Percentiles rank a stretch among this genome's conserved stretches.
Conservation (phyloP, 768 basidiomycete genomes). For the Rhodotorula paludigena region DNA sequence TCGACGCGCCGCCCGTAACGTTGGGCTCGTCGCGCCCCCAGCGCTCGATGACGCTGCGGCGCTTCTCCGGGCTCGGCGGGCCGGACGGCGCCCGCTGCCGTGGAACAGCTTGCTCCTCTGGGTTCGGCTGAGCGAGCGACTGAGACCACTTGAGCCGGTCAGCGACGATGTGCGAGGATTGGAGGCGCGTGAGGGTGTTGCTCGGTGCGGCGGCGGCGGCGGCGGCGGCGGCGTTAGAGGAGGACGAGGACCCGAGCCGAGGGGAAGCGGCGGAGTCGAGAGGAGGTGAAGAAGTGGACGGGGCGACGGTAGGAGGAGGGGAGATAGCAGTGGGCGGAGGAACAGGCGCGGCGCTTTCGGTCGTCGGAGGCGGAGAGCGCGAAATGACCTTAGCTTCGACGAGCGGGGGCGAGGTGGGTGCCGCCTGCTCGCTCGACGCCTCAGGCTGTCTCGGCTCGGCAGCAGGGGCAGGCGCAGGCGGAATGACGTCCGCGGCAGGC, state of each 20-base stretch:
- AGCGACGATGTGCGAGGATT: slow-evolving; percentile 24
- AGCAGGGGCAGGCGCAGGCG: neutral
- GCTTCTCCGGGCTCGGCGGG: slow-evolving; percentile 16
- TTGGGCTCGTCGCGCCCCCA: slow-evolving; percentile 28
- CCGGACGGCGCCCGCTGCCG: neutral
- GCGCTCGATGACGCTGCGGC: slow-evolving; percentile 27
- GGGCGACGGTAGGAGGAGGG: neutral
- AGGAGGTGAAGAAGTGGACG: neutral
- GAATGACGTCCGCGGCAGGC: too few relatives aligned
- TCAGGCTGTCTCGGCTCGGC: neutral
- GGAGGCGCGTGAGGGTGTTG: slow-evolving; percentile 29
- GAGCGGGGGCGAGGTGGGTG: neutral
- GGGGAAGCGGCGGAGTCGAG: neutral
- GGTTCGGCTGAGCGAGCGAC: neutral
- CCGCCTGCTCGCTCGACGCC: neutral
- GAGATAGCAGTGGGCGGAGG: neutral
- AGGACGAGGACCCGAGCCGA: neutral
- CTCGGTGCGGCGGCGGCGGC: neutral
- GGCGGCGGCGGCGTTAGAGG: neutral
- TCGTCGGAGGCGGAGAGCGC: neutral
- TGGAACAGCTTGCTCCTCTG: neutral
- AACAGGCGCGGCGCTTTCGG: neutral
- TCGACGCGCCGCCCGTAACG: neutral
- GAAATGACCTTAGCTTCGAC: slow-evolving; percentile 33
- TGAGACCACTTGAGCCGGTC: slow-evolving; percentile 27